Evolutionary conservation across 129 eudicot genomes (phyloP).

Genomic region (Daucus carota): DNA sequence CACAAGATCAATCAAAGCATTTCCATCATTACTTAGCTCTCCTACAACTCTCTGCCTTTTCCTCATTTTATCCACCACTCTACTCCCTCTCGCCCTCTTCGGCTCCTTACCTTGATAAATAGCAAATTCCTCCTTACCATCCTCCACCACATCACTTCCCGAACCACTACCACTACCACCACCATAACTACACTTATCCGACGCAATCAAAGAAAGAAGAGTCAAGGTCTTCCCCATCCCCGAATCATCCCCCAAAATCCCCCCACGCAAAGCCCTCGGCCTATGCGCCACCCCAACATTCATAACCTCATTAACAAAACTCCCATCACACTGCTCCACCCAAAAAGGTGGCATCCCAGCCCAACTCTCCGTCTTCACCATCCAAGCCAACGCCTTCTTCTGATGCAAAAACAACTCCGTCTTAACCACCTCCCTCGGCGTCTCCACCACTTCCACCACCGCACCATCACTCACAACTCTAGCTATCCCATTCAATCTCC

Average conservation of each 20-base stretch:
- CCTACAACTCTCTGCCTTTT: constrained; percentile 36
- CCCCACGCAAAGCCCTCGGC: constrained; percentile 56
- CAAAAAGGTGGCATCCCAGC: constrained; percentile 75
- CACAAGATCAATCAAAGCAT: no score
- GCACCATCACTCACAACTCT: constrained; percentile 51
- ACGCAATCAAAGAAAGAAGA: constrained; percentile 65
- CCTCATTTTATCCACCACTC: constrained; percentile 7
- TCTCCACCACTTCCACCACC: constrained; percentile 37
- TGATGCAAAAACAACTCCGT: constrained; percentile 67
- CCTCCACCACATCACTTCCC: constrained; percentile 19
- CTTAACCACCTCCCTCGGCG: constrained; percentile 44
- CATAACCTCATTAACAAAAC: background rate
- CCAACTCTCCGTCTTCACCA: constrained; percentile 61
- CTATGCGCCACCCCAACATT: no score
- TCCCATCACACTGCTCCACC: constrained; percentile 34
- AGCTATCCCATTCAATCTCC: constrained; percentile 59
- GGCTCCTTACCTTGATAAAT: constrained; percentile 25
- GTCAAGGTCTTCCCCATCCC: constrained; percentile 92
- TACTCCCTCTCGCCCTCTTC: constrained; percentile 38
- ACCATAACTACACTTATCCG: constrained; percentile 34
- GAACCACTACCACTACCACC: background rate
- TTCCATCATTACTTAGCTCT: background rate
- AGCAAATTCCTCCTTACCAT: constrained; percentile 15
- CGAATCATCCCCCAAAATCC: constrained; percentile 93
- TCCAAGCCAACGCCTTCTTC: constrained; percentile 77